Conservation (phyloP, 805 yeast genomes). For the Pichia californica region DNA sequence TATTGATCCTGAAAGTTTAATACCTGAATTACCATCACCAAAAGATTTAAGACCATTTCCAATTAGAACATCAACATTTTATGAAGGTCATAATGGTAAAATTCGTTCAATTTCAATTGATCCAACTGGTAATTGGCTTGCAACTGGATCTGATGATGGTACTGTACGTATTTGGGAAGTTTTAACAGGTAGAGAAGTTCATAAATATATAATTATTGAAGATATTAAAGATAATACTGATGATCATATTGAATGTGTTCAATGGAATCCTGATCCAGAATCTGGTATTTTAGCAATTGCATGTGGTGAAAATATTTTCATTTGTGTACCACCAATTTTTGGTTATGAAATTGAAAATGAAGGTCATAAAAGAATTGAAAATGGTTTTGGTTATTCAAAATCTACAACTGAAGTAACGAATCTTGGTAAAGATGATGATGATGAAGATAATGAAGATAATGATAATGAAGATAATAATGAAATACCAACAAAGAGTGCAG, state of each 20-base stretch:
- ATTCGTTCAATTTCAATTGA: constrained; percentile 80
- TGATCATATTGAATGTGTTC: constrained; percentile 72
- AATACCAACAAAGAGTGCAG: constrained; percentile 35
- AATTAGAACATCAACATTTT: constrained; percentile 76
- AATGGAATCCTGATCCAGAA: constrained; percentile 81
- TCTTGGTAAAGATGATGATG: constrained; percentile 32
- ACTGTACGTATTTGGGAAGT: constrained; percentile 96
- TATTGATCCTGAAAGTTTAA: constrained; percentile 91
- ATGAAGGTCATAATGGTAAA: constrained; percentile 76
- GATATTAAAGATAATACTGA: constrained; percentile 51
- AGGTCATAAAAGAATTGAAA: constrained; percentile 72
- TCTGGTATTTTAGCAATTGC: constrained; percentile 79
- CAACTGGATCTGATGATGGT: constrained; percentile 98
- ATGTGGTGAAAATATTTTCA: constrained; percentile 72
- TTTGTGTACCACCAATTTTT: constrained; percentile 85
- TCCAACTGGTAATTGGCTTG: constrained; percentile 89
- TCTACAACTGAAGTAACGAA: constrained; percentile 31
- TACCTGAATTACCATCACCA: constrained; percentile 96
- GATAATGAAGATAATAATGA: constrained; percentile 15
- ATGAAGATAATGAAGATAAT: constrained; percentile 32
- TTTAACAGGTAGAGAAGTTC: constrained; percentile 89
- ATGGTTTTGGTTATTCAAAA: constrained; percentile 83
- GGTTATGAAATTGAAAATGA: constrained; percentile 81
- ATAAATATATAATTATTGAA: constrained; percentile 42
- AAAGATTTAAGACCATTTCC: constrained; percentile 97